Conservation (phyloP, 129 eudicot genomes). For the Sambucus nigra region DNA sequence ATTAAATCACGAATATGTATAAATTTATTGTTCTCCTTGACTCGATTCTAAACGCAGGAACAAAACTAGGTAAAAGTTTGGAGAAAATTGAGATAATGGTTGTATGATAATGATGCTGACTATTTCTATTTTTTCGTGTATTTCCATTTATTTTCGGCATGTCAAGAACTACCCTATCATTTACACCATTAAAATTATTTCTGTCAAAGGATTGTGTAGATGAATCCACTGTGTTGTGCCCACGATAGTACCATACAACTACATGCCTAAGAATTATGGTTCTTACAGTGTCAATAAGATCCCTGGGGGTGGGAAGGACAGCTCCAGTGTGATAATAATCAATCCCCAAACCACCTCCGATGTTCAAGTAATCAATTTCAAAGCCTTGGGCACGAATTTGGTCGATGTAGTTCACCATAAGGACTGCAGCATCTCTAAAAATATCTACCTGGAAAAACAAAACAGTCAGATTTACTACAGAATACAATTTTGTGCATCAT, state of each 20-base stretch:
- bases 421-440: conserved; percentile 81
- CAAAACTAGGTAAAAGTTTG: too few relatives aligned
- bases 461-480: neutral
- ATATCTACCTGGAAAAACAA: conserved; percentile 56
- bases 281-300: conserved; percentile 71
- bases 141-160: neutral
- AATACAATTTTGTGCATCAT: neutral
- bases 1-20: too few relatives aligned
- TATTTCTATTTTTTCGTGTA: too few relatives aligned
- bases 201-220: neutral
- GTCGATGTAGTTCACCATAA: conserved; percentile 85
- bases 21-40: too few relatives aligned
- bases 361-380: conserved; percentile 77
- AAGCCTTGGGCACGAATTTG: conserved; percentile 83
- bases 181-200: neutral
- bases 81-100: too few relatives aligned
- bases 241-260: too few relatives aligned
- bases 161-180: neutral
- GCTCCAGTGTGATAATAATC: conserved; percentile 90
- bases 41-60: too few relatives aligned
- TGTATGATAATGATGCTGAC: too few relatives aligned
- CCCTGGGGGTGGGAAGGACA: conserved; percentile 80
- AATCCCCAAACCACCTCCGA: conserved; percentile 93
- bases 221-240: neutral
- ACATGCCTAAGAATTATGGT: neutral